Conservation (phyloP, 2,329 filamentous ascomycete species). For the Ophiostoma sp. region DNA sequence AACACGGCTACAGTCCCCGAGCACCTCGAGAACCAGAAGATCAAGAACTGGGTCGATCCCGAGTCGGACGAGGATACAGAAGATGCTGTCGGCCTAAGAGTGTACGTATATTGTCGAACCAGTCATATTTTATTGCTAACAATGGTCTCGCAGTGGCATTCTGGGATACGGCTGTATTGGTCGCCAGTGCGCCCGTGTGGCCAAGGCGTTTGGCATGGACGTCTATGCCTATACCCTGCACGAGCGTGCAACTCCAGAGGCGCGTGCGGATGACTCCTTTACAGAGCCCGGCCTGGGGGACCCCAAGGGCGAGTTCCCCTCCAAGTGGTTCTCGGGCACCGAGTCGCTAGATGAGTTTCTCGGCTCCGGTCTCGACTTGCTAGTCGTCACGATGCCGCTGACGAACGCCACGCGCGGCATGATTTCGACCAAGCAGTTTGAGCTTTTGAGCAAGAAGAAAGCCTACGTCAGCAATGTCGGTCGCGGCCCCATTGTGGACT, state of each 20-base stretch:
- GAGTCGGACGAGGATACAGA: background rate
- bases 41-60: constrained; percentile 38
- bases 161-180: constrained; percentile 43
- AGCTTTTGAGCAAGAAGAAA: constrained; percentile 32
- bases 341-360: constrained; percentile 38
- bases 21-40: constrained; percentile 42
- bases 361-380: constrained; percentile 38
- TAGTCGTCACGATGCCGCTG: constrained; percentile 40
- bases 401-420: constrained; percentile 37
- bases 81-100: constrained; percentile 21
- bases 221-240: constrained; percentile 63
- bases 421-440: constrained; percentile 37
- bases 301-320: constrained; percentile 37
- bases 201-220: constrained; percentile 58
- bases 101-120: constrained; percentile 22
- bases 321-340: constrained; percentile 39
- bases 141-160: constrained; percentile 24
- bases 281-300: constrained; percentile 57
- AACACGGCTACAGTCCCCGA: constrained; percentile 35
- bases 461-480: constrained; percentile 58
- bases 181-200: constrained; percentile 42
- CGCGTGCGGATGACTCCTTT: constrained; percentile 54
- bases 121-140: too few species aligned
- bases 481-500: constrained; percentile 32
- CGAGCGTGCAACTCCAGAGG: constrained; percentile 46